phyloP scores from a whole-genome alignment of 2,329 filamentous ascomycete species.

The Cladosporium halotolerans region DNA sequence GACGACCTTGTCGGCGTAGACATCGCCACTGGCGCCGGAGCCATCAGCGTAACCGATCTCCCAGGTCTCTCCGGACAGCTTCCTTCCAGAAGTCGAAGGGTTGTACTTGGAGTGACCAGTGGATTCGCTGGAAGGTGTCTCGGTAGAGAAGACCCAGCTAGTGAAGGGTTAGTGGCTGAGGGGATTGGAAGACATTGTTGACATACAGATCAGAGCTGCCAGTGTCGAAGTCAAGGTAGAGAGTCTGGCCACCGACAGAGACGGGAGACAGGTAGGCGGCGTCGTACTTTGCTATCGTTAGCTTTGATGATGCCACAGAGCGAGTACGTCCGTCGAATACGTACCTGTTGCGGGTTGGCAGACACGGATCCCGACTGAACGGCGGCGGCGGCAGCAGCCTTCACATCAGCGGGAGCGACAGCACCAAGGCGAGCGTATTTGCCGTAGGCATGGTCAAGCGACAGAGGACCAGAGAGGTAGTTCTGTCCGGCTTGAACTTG shows the following conservation, averaged over 20 bases:
- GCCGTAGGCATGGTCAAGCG: slow-evolving; percentile 35
- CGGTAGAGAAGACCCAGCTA: slow-evolving; percentile 61
- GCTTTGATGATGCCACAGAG: background rate
- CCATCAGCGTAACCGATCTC: slow-evolving; percentile 60
- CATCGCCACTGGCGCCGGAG: slow-evolving; percentile 55
- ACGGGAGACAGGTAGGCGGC: slow-evolving; percentile 47
- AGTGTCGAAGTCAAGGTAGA: slow-evolving; percentile 67
- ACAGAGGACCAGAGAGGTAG: slow-evolving; percentile 33
- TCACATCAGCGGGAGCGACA: slow-evolving; percentile 22
- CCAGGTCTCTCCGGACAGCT: slow-evolving; percentile 49
- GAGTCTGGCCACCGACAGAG: slow-evolving; percentile 54
- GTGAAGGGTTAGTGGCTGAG: slow-evolving; percentile 9
- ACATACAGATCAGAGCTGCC: slow-evolving; percentile 61
- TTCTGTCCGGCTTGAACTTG: slow-evolving; percentile 26
- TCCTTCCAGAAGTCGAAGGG: slow-evolving; percentile 39
- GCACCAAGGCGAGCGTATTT: slow-evolving; percentile 32
- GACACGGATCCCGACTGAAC: slow-evolving; percentile 33
- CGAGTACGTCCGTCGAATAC: background rate
- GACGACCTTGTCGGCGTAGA: slow-evolving; percentile 59
- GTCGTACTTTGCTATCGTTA: slow-evolving; percentile 24
- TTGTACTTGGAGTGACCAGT: slow-evolving; percentile 54
- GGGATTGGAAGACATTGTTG: background rate
- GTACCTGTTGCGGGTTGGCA: slow-evolving; percentile 31
- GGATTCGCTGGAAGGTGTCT: slow-evolving; percentile 46
- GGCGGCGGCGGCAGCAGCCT: slow-evolving; percentile 27